Evolutionary conservation across 2,329 filamentous ascomycete genomes (phyloP).

Genomic region (Chaetothyriales sp.): DNA sequence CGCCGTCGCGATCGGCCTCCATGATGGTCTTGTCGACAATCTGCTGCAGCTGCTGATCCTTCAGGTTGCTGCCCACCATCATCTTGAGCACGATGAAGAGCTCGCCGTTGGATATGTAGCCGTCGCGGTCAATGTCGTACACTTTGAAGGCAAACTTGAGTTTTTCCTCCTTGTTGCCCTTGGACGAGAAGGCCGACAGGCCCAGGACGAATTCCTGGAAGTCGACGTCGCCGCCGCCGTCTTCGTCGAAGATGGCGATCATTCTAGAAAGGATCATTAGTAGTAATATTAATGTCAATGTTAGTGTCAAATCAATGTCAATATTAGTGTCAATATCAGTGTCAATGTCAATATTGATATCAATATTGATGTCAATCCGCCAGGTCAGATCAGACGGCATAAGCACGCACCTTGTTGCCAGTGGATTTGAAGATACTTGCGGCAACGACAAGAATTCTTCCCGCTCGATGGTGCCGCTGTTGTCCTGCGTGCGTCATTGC

Average conservation of each 20-base stretch:
- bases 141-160: slow-evolving; percentile 96
- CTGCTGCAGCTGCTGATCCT: slow-evolving; percentile 96
- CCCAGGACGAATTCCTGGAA: slow-evolving; percentile 98
- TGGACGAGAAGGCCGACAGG: slow-evolving; percentile 87
- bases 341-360: no score
- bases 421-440: slow-evolving; percentile 93
- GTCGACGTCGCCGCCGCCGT: slow-evolving; percentile 93
- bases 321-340: no score
- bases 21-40: slow-evolving; percentile 99
- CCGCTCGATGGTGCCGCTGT: slow-evolving; percentile 94
- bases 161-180: slow-evolving; percentile 99
- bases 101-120: slow-evolving; percentile 97
- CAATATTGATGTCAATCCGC: no score
- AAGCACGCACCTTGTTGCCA: slow-evolving; percentile 66
- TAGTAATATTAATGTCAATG: no score
- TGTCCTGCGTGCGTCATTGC: slow-evolving; percentile 49
- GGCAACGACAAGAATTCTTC: slow-evolving; percentile 95
- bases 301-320: no score
- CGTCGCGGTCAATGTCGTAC: slow-evolving; percentile 97
- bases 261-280: no score
- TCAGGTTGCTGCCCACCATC: slow-evolving; percentile 99
- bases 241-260: slow-evolving; percentile 99
- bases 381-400: no score
- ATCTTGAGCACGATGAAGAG: slow-evolving; percentile 99
- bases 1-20: slow-evolving; percentile 91